Percentiles rank a stretch among this genome's conserved stretches.
phyloP scores from a whole-genome alignment of 129 eudicot species.

The Daucus carota region DNA sequence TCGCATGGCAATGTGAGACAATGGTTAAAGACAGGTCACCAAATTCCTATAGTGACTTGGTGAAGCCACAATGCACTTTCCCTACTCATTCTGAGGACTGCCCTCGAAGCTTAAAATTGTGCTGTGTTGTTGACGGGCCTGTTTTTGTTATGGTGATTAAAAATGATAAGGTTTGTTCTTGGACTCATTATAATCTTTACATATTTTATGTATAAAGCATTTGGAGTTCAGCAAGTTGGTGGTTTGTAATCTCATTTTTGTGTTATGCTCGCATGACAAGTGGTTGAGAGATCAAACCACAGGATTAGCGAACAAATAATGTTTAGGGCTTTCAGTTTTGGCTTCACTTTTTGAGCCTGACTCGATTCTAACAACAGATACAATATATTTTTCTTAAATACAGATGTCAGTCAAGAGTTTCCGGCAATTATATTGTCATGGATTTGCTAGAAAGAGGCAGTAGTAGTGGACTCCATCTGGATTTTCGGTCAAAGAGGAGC shows the following conservation, averaged over 20 bases:
- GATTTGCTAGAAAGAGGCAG: slow-evolving; percentile 54
- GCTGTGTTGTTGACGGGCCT: slow-evolving; percentile 60
- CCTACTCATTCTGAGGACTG: slow-evolving; percentile 80
- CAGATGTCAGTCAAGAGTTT: slow-evolving; percentile 93
- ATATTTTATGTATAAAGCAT: not conserved
- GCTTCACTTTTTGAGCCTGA: not conserved
- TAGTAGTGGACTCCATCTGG: slow-evolving; percentile 52
- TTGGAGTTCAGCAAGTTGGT: not conserved
- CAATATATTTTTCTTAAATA: not conserved
- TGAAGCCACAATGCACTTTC: slow-evolving; percentile 61
- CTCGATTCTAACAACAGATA: not conserved
- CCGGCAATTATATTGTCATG: slow-evolving; percentile 54
- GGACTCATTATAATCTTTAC: not conserved
- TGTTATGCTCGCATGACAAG: no score
- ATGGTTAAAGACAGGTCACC: slow-evolving; percentile 51
- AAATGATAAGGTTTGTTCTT: slow-evolving; percentile 72
- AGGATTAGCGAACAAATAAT: not conserved
- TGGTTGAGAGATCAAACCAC: not conserved
- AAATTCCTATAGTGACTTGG: slow-evolving; percentile 28
- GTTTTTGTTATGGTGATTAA: slow-evolving; percentile 75
- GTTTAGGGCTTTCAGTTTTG: not conserved
- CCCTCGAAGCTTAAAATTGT: slow-evolving; percentile 59
- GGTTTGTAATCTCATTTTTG: not conserved
- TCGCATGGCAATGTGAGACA: slow-evolving; percentile 93
- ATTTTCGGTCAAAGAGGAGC: slow-evolving; percentile 56